phyloP scores from a whole-genome alignment of 2,329 filamentous ascomycete genomes.

The Botrytis medusae region DNA sequence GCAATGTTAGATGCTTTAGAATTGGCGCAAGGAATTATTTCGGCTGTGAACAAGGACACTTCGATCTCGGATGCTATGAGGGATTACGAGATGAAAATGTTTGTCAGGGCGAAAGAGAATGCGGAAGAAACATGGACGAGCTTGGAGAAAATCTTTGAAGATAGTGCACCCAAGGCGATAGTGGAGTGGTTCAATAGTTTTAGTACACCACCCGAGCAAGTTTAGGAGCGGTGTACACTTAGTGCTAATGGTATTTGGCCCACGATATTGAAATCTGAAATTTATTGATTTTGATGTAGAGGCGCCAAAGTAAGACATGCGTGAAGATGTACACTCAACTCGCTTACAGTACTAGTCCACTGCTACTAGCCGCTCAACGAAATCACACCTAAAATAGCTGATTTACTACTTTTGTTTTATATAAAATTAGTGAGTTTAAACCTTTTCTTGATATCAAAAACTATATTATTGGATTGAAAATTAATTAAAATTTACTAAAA shows the following conservation, averaged over 20 bases:
- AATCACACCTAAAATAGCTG: too few species aligned
- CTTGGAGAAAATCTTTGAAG: constrained; percentile 23
- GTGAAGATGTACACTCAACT: neutral
- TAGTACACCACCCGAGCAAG: neutral
- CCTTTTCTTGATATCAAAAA: too few species aligned
- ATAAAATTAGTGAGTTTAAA: too few species aligned
- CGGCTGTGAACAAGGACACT: neutral
- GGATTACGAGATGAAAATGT: constrained; percentile 33
- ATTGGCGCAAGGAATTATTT: constrained; percentile 28
- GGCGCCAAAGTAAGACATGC: neutral
- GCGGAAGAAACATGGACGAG: constrained; percentile 23
- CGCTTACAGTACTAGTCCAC: too few species aligned
- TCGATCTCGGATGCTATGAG: constrained; percentile 28
- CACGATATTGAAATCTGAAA: neutral
- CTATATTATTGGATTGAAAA: too few species aligned
- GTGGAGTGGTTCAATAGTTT: constrained; percentile 13
- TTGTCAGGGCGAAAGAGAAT: constrained; percentile 20
- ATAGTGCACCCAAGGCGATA: constrained; percentile 13
- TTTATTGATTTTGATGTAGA: neutral
- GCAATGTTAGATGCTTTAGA: constrained; percentile 44
- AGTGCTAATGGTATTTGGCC: neutral
- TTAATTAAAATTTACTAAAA: too few species aligned
- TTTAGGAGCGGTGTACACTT: neutral
- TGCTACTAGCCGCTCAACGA: too few species aligned
- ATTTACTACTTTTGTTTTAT: too few species aligned